These are phyloP conservation scores for Solanum tacnaense DNA, from an alignment of 257 asterid genomes.

Conservation along the genomic window DNA sequence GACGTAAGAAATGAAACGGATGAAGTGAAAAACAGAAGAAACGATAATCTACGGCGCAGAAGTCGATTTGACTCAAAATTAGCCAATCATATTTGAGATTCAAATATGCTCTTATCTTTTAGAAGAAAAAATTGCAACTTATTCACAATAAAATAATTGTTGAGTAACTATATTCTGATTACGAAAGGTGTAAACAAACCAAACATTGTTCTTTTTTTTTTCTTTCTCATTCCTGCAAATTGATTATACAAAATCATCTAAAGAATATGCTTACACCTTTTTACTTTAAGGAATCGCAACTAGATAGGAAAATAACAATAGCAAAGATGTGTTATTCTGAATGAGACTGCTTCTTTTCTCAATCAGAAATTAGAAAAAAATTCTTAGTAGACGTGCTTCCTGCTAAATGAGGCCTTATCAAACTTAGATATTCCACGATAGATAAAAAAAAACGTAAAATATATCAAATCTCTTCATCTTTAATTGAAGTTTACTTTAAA, in stretches of 20 bases:
- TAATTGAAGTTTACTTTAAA: no score
- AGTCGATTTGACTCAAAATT: background rate
- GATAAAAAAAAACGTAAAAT: no score
- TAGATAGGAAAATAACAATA: background rate
- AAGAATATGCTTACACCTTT: background rate
- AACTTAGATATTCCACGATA: no score
- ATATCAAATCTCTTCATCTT: background rate
- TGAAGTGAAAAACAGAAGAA: background rate
- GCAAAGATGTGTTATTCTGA: no score
- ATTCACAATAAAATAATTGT: background rate
- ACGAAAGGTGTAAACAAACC: background rate
- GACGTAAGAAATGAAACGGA: background rate
- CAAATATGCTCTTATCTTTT: background rate
- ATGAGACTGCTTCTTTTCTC: no score
- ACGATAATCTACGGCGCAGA: background rate
- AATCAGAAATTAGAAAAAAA: no score
- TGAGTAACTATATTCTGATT: background rate
- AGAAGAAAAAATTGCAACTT: background rate
- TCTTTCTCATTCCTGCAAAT: background rate
- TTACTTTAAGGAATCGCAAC: background rate
- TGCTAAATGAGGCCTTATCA: no score
- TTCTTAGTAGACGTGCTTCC: no score
- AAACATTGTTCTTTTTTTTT: background rate
- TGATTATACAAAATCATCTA: background rate
- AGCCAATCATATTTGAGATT: background rate